A percentile compares a stretch with the other conserved stretches of the same genome.
These are phyloP conservation scores for Leishmania gerbilli DNA, from an alignment of 208 protist species.

Conservation along the genomic window DNA sequence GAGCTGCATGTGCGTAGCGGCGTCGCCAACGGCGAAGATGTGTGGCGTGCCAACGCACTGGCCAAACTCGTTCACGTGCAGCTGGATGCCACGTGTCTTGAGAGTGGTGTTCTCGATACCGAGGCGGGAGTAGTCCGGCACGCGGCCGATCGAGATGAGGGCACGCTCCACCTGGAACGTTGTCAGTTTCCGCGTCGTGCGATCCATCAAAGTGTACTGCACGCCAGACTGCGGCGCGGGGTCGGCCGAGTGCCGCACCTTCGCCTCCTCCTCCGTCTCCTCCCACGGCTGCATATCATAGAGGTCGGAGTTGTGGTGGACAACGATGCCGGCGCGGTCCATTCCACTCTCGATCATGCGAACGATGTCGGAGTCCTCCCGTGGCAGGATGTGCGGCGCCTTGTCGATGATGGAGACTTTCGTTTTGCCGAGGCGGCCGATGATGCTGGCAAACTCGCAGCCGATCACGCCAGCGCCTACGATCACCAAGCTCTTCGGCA, in stretches of 20 bases:
- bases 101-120: constrained; percentile 62
- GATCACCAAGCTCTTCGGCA: constrained; percentile 75
- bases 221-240: constrained; percentile 38
- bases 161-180: constrained; percentile 77
- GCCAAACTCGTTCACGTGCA: constrained; percentile 57
- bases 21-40: constrained; percentile 78
- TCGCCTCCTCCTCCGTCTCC: constrained; percentile 30
- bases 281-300: constrained; percentile 77
- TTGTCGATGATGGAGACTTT: constrained; percentile 80
- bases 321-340: constrained; percentile 43
- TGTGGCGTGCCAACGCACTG: constrained; percentile 42
- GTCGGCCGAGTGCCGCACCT: constrained; percentile 22
- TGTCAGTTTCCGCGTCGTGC: constrained; percentile 46
- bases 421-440: constrained; percentile 64
- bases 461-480: constrained; percentile 74
- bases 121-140: constrained; percentile 63
- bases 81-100: constrained; percentile 37
- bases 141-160: constrained; percentile 64
- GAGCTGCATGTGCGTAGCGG: constrained; percentile 40
- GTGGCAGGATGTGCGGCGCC: constrained; percentile 58
- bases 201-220: constrained; percentile 79
- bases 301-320: constrained; percentile 78
- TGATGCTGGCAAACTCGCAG: constrained; percentile 84
- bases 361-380: constrained; percentile 74
- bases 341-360: constrained; percentile 45